Evolutionary conservation across 2,329 filamentous ascomycete species (phyloP).

Genomic region (Beauveria caledonica): DNA sequence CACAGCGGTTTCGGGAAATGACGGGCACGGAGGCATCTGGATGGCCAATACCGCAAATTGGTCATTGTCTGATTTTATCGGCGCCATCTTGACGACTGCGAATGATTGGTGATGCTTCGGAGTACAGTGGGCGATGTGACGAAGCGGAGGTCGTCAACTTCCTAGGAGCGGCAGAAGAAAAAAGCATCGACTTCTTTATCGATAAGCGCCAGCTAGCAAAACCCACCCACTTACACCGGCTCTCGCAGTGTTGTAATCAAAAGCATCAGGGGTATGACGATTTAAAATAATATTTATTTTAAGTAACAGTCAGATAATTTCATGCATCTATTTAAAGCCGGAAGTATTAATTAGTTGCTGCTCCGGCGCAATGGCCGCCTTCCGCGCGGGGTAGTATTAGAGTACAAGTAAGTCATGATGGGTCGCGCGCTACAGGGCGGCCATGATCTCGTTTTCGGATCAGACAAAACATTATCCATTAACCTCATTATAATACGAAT

Average conservation of each 20-base stretch:
- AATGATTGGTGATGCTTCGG: not conserved
- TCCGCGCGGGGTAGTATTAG: too few relatives aligned
- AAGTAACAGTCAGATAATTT: too few relatives aligned
- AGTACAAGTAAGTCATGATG: too few relatives aligned
- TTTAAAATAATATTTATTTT: too few relatives aligned
- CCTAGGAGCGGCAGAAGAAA: not conserved
- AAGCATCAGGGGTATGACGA: too few relatives aligned
- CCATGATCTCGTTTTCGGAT: not conserved
- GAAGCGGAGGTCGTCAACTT: not conserved
- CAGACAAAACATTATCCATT: too few relatives aligned
- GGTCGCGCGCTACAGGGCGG: not conserved
- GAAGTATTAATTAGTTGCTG: too few relatives aligned
- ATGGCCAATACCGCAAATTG: constrained; percentile 66
- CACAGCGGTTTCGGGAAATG: constrained; percentile 52
- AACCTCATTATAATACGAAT: too few relatives aligned
- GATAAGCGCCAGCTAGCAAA: not conserved
- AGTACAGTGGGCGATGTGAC: not conserved
- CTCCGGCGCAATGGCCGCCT: too few relatives aligned
- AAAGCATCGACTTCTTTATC: not conserved
- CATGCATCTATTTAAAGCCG: too few relatives aligned
- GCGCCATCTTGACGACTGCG: constrained; percentile 20
- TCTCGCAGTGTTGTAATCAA: too few relatives aligned
- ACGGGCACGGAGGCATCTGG: constrained; percentile 52
- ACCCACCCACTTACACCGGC: not conserved
- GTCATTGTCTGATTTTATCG: constrained; percentile 23